Evolutionary conservation across 2,329 filamentous ascomycete genomes (phyloP).

Genomic region (Delphinella strobiligena): DNA sequence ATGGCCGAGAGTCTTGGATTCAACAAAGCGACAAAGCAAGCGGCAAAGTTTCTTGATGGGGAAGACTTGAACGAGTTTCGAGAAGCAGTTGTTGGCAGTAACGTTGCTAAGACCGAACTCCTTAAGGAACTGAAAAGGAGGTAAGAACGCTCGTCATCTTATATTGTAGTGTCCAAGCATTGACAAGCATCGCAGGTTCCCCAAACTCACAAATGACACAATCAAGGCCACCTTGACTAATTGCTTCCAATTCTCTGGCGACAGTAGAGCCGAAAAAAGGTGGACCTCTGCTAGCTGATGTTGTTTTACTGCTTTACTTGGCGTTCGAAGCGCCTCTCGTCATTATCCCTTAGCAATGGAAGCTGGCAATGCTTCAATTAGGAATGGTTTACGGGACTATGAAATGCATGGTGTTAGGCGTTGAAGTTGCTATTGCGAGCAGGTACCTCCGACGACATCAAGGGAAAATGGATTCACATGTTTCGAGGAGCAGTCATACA

Average conservation of each 20-base stretch:
- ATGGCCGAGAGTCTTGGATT: conserved; percentile 15
- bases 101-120: conserved; percentile 62
- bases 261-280: background rate
- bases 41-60: conserved; percentile 38
- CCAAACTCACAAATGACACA: conserved; percentile 55
- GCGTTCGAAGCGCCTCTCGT: background rate
- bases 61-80: conserved; percentile 58
- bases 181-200: conserved; percentile 40
- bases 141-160: conserved; percentile 22
- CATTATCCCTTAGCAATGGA: background rate
- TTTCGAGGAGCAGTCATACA: too few species aligned
- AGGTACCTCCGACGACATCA: background rate
- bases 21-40: conserved; percentile 24
- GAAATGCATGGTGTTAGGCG: background rate
- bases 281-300: background rate
- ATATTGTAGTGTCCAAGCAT: conserved; percentile 8
- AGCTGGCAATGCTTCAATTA: too few species aligned
- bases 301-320: too few species aligned
- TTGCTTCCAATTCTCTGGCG: conserved; percentile 36
- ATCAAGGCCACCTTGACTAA: conserved; percentile 59
- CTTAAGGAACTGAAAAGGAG: conserved; percentile 64
- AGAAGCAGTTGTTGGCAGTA: conserved; percentile 53
- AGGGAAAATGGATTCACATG: background rate
- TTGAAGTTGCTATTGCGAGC: background rate
- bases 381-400: too few species aligned